Evolutionary conservation across 305 asterid genomes (phyloP), one percentile per base, ranked within the genome.

Genomic region (Plantago coronopus): DNA sequence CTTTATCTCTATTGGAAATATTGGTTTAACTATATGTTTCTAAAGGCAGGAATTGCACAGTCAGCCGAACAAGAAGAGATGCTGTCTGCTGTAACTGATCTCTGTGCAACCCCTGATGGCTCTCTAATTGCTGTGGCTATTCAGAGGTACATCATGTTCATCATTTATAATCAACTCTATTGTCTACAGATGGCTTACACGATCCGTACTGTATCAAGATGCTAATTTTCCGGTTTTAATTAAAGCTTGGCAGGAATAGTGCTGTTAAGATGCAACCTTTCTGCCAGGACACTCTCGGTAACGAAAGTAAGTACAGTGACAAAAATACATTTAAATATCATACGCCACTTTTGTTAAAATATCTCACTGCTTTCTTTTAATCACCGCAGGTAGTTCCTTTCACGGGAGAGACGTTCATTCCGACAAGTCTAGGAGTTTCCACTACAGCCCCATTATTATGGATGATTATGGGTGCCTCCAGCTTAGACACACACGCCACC

Each of bases 381-480:
- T n/a, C n/a, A 49, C 48, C 61, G 57, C 79, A 93, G 98, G 88
- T 86, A 63, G 64, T 91, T 56, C 63, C 69, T n/a, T 61, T 83
- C 22, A 59, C 64, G 37, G 90, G 82, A 66, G 98, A 89, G 74
- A 61, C 83, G 7, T 86, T 77, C 69, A 74, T 89, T 48, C 96
- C 98, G n/a, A 93, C 97, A 7, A 80, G 94, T 75, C 54, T 93
- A 9, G 86, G 85, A 48, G 62, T 84, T 1, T 37, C 87, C 68
- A 58, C 73, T 11, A 76, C 84, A 0, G 63, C 45, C 61, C 77
- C 78, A 18, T 48, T 81, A 9, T 75, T 91, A 66, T 91, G 97
- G 98, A 85, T 89, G 94, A 88, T 84, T 54, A 89, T 91, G 96
- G 98, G 97, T 1, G 88, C 83, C 7, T 89, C 97, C 17, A 75